Percentiles rank a stretch among this genome's conserved stretches.
These are phyloP conservation scores for Auriscalpium microsporum DNA, from an alignment of 768 basidiomycete genomes.

Conservation along the genomic window DNA sequence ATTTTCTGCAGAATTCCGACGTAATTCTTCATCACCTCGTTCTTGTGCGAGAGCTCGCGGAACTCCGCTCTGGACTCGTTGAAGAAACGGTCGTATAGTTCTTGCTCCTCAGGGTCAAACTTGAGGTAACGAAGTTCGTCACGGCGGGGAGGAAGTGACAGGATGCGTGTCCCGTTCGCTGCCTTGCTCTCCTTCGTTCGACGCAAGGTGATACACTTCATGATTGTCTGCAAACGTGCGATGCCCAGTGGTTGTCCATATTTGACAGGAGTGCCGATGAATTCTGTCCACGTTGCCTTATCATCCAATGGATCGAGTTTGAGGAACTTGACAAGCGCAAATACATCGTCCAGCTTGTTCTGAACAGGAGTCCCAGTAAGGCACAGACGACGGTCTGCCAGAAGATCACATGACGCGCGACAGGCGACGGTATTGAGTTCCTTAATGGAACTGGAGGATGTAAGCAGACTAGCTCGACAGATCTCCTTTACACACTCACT, in stretches of 20 bases:
- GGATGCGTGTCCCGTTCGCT: constrained; percentile 73
- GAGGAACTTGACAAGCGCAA: constrained; percentile 93
- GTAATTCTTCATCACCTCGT: constrained; percentile 97
- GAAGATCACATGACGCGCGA: constrained; percentile 89
- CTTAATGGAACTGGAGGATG: constrained; percentile 75
- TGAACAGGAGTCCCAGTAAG: constrained; percentile 98
- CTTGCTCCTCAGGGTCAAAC: constrained; percentile 74
- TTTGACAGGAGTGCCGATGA: constrained; percentile 88
- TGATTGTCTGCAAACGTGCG: constrained; percentile 90
- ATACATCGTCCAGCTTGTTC: constrained; percentile 98
- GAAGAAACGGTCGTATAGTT: constrained; percentile 84
- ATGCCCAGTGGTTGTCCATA: constrained; percentile 85
- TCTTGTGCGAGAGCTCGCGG: constrained; percentile 74
- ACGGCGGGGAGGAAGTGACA: constrained; percentile 82
- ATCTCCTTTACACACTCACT: constrained; percentile 48
- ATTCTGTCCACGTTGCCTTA: constrained; percentile 88
- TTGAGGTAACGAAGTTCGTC: constrained; percentile 82
- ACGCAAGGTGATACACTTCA: constrained; percentile 93
- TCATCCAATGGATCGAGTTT: constrained; percentile 89
- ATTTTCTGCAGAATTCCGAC: constrained; percentile 97
- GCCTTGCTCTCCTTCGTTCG: constrained; percentile 89
- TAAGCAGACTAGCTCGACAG: too few relatives aligned
- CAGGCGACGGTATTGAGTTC: constrained; percentile 92
- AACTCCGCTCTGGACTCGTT: constrained; percentile 89
- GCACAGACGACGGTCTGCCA: constrained; percentile 87